Percentiles rank a stretch among this genome's conserved stretches.
Evolutionary conservation across 208 protist genomes (phyloP).

Genomic region (Acanthamoeba castellanii): DNA sequence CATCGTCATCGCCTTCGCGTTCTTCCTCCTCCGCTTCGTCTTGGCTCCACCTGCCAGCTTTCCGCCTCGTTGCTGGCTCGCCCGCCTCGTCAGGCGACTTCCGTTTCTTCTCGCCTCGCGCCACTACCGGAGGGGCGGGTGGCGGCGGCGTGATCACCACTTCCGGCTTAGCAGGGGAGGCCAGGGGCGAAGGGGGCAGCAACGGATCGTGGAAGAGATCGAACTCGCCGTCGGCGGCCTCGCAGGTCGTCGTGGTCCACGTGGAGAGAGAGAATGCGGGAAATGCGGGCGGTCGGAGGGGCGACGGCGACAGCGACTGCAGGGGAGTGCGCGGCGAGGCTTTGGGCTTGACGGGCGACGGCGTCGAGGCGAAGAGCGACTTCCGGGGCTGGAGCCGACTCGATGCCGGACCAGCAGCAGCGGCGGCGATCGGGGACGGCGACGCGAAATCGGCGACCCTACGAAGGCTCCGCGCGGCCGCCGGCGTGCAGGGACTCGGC

Average conservation of each 20-base stretch:
- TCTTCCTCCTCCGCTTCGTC: neutral
- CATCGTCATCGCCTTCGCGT: neutral
- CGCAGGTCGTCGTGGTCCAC: neutral
- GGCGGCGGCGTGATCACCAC: too few species aligned
- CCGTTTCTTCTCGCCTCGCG: neutral
- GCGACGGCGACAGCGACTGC: too few species aligned
- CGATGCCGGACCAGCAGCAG: neutral
- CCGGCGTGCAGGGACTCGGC: too few species aligned
- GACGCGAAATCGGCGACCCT: neutral
- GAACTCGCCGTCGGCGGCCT: neutral
- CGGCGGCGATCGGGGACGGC: neutral
- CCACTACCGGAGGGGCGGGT: neutral
- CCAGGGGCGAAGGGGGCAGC: too few species aligned
- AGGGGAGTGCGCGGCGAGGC: too few species aligned
- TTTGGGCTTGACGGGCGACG: too few species aligned
- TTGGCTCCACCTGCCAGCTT: neutral
- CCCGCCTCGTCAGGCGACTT: neutral
- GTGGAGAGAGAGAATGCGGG: neutral
- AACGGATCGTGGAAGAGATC: neutral
- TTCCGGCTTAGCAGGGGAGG: too few species aligned
- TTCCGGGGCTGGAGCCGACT: neutral
- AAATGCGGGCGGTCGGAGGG: neutral
- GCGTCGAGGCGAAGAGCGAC: neutral
- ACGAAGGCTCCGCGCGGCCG: too few species aligned
- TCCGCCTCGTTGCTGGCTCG: neutral